Base-by-base conservation (phyloP, 345 rosid species). In the Cardiospermum halicacabum region DNA sequence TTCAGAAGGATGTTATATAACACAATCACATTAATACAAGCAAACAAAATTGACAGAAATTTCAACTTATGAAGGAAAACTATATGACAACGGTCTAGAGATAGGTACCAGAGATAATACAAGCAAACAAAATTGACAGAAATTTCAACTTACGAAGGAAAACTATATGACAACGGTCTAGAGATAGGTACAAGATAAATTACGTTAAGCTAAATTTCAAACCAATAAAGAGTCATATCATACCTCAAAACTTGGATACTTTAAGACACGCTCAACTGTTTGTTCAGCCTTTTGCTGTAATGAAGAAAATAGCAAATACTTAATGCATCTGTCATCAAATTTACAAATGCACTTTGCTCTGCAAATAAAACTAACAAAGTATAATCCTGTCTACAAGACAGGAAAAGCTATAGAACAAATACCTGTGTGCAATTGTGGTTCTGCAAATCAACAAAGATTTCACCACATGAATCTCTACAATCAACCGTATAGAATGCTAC, bases 161-260 rank as follows among this genome's bases (percentile, higher is more conserved):
- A 34, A 49, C 15, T 32, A 62, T 37, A 31, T 15, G 11, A 11
- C 37, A 22, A 65, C 18, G 26, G 49, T 45, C 18, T 45, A 32
- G 22, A 7, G 32, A 47, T 11, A 18, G 16, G n/a, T 15, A 18
- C 27, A 15, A n/a, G 7, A 11, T 8, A 9, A 5, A 21, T 48
- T 10, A n/a, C 2, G 2, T 31, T 31, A 49, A n/a, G n/a, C n/a
- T n/a, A n/a, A n/a, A 31, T 47, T 2, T 19, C 13, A 16, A 26
- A 45, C 11, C 34, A 24, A 51, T n/a, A 47, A 9, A 24, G 53
- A 36, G 60, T 32, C 47, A 49, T 25, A 27, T 12, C 55, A 34
- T 80, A 91, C 99, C 97, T 84, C 88, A 78, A 94, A 85, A 68
- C 97, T 87, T 16, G 92, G 88, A 78, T 80, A 91, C 18, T 72